Evolutionary conservation across 148 eudicot species (phyloP), one percentile per base, ranked within the genome.

Genomic region (Vaccinium myrtillus): DNA sequence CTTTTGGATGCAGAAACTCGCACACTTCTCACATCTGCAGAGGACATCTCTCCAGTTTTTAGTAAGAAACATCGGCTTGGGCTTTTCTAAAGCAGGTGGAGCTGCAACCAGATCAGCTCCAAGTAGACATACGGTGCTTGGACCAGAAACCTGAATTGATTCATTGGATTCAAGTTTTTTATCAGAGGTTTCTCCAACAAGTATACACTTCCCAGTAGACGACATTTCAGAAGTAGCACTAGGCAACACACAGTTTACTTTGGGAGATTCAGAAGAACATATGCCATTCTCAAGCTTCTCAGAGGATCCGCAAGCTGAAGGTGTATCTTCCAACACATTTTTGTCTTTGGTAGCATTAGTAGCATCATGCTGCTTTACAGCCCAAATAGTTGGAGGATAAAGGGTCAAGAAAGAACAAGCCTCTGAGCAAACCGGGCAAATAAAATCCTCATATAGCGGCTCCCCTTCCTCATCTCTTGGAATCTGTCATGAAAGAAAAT

Each of bases 391-490:
- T 76, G 91, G 87, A 79, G 97, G 94, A 87, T 97, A 97, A 61
- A 87, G 89, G 55, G 88, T 85, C 92, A 97, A 87, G 88, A 97
- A 95, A 61, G 94, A 91, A 85, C 93, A 95, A 75, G 85, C 79
- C 61, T 61, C 90, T 58, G 97, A 91, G 86, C 98, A 97, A 36
- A 77, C 86, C 76, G 81, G 94, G 87, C 98, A 97, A 82, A 97
- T 91, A 84, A 97, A 92, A 85, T 97, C 99, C 88, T 95, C 98
- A 79, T 92, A 97, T 19, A 91, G 84, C 19, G 92, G 92, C 88
- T 93, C 95, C 74, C 96, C 99, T 78, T 97, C 98, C 56, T 95
- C 96, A 55, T 95, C 95, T 80, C 90, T 91, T n/a, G 99, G 99
- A 85, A 97, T 84, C 99, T 96, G 90, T 83, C 69, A 81, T 19